Conservation (phyloP, 805 yeast species). For the Saturnispora ahearnii region DNA sequence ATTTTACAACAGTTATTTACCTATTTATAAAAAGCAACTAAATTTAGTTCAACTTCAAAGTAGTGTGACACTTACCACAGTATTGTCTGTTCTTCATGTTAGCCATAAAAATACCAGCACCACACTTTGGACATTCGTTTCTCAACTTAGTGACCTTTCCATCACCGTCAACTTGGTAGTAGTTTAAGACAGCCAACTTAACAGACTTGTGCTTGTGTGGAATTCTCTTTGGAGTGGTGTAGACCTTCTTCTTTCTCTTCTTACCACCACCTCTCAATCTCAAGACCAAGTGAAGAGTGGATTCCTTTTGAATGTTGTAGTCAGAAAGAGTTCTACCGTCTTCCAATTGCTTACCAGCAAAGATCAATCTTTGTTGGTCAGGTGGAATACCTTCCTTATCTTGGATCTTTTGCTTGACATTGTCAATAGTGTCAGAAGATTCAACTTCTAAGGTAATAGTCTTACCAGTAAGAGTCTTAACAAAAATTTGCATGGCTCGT, state of each 20-base stretch:
- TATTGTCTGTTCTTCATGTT: constrained; percentile 97
- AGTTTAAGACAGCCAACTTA: constrained; percentile 97
- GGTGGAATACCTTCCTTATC: constrained; percentile 98
- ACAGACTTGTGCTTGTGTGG: constrained; percentile 99
- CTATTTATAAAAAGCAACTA: neutral
- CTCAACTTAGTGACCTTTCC: constrained; percentile 98
- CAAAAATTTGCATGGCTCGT: constrained; percentile 67
- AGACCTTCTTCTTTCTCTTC: constrained; percentile 99
- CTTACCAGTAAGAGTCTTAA: constrained; percentile 53
- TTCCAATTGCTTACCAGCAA: constrained; percentile 96
- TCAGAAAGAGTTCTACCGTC: constrained; percentile 94
- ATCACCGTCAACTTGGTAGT: constrained; percentile 98
- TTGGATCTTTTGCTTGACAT: constrained; percentile 93
- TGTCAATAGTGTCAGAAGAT: constrained; percentile 95
- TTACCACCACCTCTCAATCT: constrained; percentile 99
- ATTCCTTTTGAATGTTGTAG: constrained; percentile 98
- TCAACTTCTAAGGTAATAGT: constrained; percentile 88
- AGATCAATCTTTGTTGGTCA: constrained; percentile 94
- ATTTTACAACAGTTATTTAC: too few species aligned
- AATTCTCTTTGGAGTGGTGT: constrained; percentile 99
- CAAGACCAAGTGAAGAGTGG: constrained; percentile 89
- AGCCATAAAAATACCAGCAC: constrained; percentile 99
- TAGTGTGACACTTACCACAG: constrained; percentile 99
- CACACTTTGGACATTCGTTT: constrained; percentile 97
- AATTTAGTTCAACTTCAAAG: constrained; percentile 50